These are phyloP conservation scores for Globisporangium nodosum DNA, from an alignment of 352 stramenopile species.

Conservation along the genomic window DNA sequence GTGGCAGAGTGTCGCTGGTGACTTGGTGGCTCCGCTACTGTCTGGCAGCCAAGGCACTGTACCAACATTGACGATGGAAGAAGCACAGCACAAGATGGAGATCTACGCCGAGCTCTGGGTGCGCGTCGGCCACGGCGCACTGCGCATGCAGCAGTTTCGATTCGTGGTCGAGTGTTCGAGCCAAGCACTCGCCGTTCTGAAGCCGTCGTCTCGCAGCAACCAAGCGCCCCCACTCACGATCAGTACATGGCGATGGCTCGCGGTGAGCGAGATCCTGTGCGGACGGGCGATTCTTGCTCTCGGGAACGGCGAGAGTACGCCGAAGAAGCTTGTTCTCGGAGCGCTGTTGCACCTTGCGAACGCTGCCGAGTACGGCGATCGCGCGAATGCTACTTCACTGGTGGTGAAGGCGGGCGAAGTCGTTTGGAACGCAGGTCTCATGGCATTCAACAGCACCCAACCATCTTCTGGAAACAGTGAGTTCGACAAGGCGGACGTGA, in stretches of 20 bases:
- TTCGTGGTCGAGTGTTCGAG: constrained; percentile 52
- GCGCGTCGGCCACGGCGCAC: constrained; percentile 49
- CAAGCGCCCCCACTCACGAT: not conserved
- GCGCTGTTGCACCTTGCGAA: constrained; percentile 53
- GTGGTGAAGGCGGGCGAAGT: constrained; percentile 49
- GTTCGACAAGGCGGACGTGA: constrained; percentile 16
- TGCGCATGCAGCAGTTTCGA: constrained; percentile 42
- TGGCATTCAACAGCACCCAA: constrained; percentile 15
- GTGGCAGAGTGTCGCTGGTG: constrained; percentile 36
- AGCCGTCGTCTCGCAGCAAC: constrained; percentile 1
- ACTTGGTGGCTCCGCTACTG: constrained; percentile 26
- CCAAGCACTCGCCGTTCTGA: constrained; percentile 22
- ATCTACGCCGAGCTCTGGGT: constrained; percentile 70
- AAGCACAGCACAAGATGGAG: constrained; percentile 53
- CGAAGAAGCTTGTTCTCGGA: constrained; percentile 43
- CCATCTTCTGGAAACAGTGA: constrained; percentile 12
- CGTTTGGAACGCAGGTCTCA: constrained; percentile 76
- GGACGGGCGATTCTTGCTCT: constrained; percentile 47
- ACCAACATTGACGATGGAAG: constrained; percentile 26
- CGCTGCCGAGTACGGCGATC: constrained; percentile 32
- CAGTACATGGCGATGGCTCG: constrained; percentile 61
- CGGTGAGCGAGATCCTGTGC: constrained; percentile 55
- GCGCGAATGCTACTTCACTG: constrained; percentile 18
- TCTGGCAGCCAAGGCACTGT: constrained; percentile 4
- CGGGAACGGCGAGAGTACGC: constrained; percentile 25